Conservation (phyloP, 2,329 filamentous ascomycete genomes). For the Ceratocystis papillata region DNA sequence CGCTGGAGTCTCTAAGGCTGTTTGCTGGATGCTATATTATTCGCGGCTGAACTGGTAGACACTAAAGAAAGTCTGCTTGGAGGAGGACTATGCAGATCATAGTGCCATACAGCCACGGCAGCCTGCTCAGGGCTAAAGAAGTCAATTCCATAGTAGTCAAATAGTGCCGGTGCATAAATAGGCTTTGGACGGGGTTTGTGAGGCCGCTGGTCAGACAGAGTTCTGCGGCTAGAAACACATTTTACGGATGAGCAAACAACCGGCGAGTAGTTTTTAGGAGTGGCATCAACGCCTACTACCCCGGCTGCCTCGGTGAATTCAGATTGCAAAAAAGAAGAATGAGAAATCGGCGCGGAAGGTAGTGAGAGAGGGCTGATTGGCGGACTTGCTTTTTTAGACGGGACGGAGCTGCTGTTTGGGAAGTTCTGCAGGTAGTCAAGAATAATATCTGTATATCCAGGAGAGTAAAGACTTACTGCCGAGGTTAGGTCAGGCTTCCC, state of each 20-base stretch:
- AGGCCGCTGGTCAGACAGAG: neutral
- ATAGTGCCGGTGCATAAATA: slow-evolving; percentile 19
- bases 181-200: slow-evolving; percentile 8
- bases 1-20: neutral
- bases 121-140: slow-evolving; percentile 23
- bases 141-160: slow-evolving; percentile 15
- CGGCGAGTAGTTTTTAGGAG: neutral
- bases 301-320: neutral
- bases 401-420: neutral
- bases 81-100: slow-evolving; percentile 3
- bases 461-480: neutral
- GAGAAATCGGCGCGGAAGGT: neutral
- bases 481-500: too few relatives aligned
- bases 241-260: neutral
- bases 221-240: neutral
- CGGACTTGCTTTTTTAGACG: neutral
- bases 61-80: neutral
- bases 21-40: too few relatives aligned
- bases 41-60: neutral
- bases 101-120: slow-evolving; percentile 12
- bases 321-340: neutral
- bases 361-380: neutral
- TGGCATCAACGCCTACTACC: neutral
- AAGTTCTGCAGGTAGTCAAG: neutral
- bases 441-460: slow-evolving; percentile 11